Evolutionary conservation across 192 early-diverging fungal species (phyloP).

Genomic region (Linnemannia hyalina): DNA sequence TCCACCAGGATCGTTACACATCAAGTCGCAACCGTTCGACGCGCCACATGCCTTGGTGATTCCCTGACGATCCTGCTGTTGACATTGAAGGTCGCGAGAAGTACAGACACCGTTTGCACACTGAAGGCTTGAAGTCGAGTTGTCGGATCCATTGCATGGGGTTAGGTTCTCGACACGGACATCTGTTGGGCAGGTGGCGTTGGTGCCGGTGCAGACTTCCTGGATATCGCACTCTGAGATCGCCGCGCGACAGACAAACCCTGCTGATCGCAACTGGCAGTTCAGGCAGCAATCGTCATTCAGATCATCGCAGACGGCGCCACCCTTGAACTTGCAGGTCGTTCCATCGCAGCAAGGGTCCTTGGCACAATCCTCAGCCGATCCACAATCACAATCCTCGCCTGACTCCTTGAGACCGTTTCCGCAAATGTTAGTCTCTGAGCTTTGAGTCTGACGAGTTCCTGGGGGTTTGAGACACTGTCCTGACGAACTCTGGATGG

Average conservation of each 20-base stretch:
- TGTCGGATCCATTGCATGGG: constrained; percentile 64
- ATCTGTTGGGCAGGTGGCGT: constrained; percentile 80
- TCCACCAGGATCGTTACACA: constrained; percentile 68
- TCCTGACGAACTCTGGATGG: constrained; percentile 40
- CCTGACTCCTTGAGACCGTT: constrained; percentile 91
- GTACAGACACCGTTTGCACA: constrained; percentile 84
- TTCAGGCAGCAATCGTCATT: constrained; percentile 89
- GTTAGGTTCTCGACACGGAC: constrained; percentile 72
- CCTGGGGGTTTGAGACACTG: constrained; percentile 51
- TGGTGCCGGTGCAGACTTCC: constrained; percentile 83
- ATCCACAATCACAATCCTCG: constrained; percentile 95
- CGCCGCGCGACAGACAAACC: constrained; percentile 77
- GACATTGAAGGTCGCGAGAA: constrained; percentile 78
- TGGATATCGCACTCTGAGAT: constrained; percentile 85
- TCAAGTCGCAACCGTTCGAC: constrained; percentile 73
- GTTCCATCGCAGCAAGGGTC: constrained; percentile 87
- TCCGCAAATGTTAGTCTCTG: constrained; percentile 83
- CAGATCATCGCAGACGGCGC: constrained; percentile 81
- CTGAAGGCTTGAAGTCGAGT: constrained; percentile 50
- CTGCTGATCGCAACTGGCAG: constrained; percentile 74
- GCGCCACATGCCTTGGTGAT: constrained; percentile 70
- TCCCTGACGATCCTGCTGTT: constrained; percentile 65
- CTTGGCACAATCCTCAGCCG: constrained; percentile 71
- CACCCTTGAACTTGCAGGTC: constrained; percentile 85
- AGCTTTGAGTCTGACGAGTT: constrained; percentile 31